Percentiles rank a stretch among this genome's conserved stretches.
phyloP scores from a whole-genome alignment of 1,139 yeast species.

The Zygosaccharomyces sapae region DNA sequence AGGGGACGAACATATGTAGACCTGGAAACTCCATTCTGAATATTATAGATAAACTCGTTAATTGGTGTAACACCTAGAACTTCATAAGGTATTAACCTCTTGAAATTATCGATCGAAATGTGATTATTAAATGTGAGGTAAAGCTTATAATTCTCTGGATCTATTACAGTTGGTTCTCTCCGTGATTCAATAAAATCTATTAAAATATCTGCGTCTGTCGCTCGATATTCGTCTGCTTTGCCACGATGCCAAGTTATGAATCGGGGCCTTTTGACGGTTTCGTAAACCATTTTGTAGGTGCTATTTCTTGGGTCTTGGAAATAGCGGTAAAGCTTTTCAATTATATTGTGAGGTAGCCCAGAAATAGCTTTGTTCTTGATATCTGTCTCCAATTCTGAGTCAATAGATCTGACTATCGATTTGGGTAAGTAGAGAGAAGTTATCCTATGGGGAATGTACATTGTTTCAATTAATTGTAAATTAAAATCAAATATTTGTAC shows the following conservation, averaged over 20 bases:
- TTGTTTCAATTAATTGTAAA: not conserved
- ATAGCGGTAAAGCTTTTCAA: not conserved
- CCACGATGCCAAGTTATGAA: not conserved
- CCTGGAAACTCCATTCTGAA: not conserved
- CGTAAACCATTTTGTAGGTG: not conserved
- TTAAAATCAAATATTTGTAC: not conserved
- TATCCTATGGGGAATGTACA: not conserved
- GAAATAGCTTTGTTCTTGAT: not conserved
- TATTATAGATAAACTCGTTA: not conserved
- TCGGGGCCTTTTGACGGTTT: not conserved
- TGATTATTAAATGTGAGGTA: not conserved
- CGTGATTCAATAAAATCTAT: slow-evolving; percentile 1
- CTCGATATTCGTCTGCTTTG: not conserved
- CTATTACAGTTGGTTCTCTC: not conserved
- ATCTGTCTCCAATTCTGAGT: too few species aligned
- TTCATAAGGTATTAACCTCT: not conserved
- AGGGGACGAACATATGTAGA: not conserved
- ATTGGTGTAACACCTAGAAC: not conserved
- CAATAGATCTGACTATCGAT: not conserved
- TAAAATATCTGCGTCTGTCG: slow-evolving; percentile 1
- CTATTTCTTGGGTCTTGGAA: not conserved
- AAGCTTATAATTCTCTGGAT: not conserved
- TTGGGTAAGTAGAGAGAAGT: not conserved
- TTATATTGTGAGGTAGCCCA: not conserved
- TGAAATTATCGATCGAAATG: not conserved